Conservation (phyloP, 495 filamentous ascomycete species). For the Lasiosphaeria hispida region DNA sequence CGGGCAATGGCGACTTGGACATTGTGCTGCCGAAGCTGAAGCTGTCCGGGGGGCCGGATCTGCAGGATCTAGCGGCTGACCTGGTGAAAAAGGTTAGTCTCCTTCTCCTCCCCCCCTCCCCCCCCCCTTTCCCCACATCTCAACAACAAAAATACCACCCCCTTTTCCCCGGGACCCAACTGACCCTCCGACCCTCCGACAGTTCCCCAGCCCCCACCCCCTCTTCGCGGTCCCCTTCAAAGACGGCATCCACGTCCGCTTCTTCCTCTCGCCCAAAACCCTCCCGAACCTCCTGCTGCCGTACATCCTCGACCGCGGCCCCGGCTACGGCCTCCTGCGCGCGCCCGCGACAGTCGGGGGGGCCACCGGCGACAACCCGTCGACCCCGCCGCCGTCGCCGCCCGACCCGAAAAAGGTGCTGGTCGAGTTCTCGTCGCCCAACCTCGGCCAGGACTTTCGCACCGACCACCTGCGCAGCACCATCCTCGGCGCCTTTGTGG, state of each 20-base stretch:
- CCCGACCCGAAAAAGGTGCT: slow-evolving; percentile 43
- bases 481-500: slow-evolving; percentile 70
- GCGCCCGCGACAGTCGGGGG: slow-evolving; percentile 22
- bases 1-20: slow-evolving; percentile 34
- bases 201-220: slow-evolving; percentile 29
- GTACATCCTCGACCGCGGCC: slow-evolving; percentile 39
- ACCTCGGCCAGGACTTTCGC: slow-evolving; percentile 69
- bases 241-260: slow-evolving; percentile 32
- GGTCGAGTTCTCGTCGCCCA: slow-evolving; percentile 72
- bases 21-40: slow-evolving; percentile 35
- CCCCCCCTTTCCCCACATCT: neutral
- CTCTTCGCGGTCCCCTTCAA: slow-evolving; percentile 30
- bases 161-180: neutral
- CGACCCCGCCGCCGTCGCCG: neutral
- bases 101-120: slow-evolving; percentile 21
- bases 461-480: slow-evolving; percentile 65
- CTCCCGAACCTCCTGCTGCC: slow-evolving; percentile 43
- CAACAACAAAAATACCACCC: neutral
- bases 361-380: neutral
- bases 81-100: slow-evolving; percentile 32
- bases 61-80: slow-evolving; percentile 22
- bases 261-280: slow-evolving; percentile 38
- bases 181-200: neutral
- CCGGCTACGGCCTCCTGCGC: slow-evolving; percentile 39
- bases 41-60: slow-evolving; percentile 20